Conservation (phyloP, 2,329 filamentous ascomycete species). For the Ophiostoma sp. region DNA sequence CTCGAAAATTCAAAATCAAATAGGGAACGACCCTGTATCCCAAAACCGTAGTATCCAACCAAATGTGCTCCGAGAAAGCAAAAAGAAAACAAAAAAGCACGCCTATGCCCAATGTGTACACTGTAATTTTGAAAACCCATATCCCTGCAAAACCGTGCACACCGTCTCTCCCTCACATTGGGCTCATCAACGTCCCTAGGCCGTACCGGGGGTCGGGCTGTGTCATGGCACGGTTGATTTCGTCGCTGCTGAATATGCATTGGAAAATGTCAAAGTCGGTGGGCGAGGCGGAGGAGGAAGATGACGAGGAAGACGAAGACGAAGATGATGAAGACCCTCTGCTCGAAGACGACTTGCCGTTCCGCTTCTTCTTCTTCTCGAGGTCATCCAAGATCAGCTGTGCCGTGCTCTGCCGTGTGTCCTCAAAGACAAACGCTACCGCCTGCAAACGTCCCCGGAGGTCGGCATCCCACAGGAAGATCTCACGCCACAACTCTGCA, state of each 20-base stretch:
- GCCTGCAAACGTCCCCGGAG: slow-evolving; percentile 62
- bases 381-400: slow-evolving; percentile 57
- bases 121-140: background rate
- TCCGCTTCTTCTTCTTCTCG: slow-evolving; percentile 52
- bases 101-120: background rate
- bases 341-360: slow-evolving; percentile 32
- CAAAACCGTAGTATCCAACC: background rate
- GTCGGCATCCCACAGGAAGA: slow-evolving; percentile 62
- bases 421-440: slow-evolving; percentile 66
- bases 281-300: slow-evolving; percentile 29
- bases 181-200: slow-evolving; percentile 52
- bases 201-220: slow-evolving; percentile 57
- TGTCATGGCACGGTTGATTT: slow-evolving; percentile 52
- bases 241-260: slow-evolving; percentile 51
- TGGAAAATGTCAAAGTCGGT: slow-evolving; percentile 56
- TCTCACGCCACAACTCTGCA: slow-evolving; percentile 65
- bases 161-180: slow-evolving; percentile 23
- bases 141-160: background rate
- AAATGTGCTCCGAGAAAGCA: background rate
- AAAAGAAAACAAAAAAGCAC: background rate
- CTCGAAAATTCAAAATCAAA: background rate
- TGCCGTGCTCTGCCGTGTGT: slow-evolving; percentile 54
- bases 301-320: slow-evolving; percentile 32
- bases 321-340: slow-evolving; percentile 34
- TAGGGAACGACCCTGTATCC: background rate